Percentiles rank a stretch among this genome's conserved stretches.
Evolutionary conservation across 2,329 filamentous ascomycete genomes (phyloP).

Genomic region (Monosporascus sp.): DNA sequence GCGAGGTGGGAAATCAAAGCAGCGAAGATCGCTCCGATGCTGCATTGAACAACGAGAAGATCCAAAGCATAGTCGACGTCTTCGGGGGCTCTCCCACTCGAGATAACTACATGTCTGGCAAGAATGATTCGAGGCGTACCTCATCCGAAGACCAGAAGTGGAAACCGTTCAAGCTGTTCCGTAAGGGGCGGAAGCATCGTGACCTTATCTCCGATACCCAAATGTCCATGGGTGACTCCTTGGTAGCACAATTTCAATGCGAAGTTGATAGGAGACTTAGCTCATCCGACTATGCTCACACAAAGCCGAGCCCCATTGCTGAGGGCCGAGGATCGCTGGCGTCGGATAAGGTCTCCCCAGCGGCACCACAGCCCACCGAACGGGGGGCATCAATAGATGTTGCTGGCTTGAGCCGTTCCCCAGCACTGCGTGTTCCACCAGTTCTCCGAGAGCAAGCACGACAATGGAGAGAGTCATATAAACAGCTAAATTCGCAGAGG

Average conservation of each 20-base stretch:
- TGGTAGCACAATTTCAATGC: constrained; percentile 11
- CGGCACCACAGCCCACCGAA: not conserved
- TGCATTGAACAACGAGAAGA: not conserved
- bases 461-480: no score
- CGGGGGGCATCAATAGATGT: no score
- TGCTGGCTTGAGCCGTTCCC: no score
- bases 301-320: constrained; percentile 30
- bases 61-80: not conserved
- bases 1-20: not conserved
- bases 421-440: no score
- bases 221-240: not conserved
- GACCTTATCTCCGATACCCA: constrained; percentile 13
- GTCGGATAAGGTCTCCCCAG: not conserved
- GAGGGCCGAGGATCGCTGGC: constrained; percentile 23
- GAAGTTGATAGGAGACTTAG: constrained; percentile 13
- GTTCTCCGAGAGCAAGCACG: no score
- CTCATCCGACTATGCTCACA: constrained; percentile 16
- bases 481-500: no score
- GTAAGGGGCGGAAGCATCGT: constrained; percentile 30
- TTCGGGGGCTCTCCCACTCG: constrained; percentile 4
- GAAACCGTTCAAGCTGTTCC: constrained; percentile 38
- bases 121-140: not conserved
- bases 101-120: constrained; percentile 14
- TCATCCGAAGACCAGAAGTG: constrained; percentile 28
- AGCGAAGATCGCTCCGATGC: not conserved